phyloP scores from a whole-genome alignment of 2,329 filamentous ascomycete species.

The Fusarium papillatum region DNA sequence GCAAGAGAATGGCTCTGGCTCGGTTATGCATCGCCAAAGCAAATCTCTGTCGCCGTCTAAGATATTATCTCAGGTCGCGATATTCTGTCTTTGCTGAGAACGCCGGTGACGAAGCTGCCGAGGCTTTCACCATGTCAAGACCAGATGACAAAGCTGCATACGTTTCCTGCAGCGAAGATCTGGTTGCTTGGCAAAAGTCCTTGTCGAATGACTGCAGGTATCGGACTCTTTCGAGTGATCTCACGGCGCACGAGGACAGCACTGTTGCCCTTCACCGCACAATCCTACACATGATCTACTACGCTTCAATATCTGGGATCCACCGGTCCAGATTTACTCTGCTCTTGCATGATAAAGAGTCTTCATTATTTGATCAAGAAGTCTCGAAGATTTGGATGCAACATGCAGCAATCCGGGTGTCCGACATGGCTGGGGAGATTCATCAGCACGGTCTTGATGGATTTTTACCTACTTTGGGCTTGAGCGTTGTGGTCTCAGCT shows the following conservation, averaged over 20 bases:
- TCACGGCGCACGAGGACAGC: conserved; percentile 45
- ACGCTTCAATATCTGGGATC: conserved; percentile 88
- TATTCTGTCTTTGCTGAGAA: conserved; percentile 86
- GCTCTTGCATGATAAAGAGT: conserved; percentile 62
- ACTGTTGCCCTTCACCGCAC: conserved; percentile 78
- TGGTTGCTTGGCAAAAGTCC: conserved; percentile 77
- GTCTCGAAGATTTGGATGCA: conserved; percentile 87
- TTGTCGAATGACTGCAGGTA: conserved; percentile 80
- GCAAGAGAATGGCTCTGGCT: conserved; percentile 70
- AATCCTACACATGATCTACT: conserved; percentile 93
- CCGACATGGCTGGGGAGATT: conserved; percentile 82
- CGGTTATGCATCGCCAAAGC: conserved; percentile 92
- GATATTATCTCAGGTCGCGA: conserved; percentile 86
- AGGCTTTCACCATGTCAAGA: not conserved
- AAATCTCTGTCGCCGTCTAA: conserved; percentile 88
- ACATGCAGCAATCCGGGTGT: conserved; percentile 86
- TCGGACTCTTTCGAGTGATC: conserved; percentile 58
- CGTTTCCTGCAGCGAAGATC: conserved; percentile 76
- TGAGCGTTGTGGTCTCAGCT: conserved; percentile 88
- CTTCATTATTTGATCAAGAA: conserved; percentile 79
- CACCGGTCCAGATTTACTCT: conserved; percentile 89
- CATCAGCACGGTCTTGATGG: conserved; percentile 79
- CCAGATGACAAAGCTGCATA: conserved; percentile 11
- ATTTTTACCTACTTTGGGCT: conserved; percentile 87
- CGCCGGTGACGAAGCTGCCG: conserved; percentile 80